Base-by-base conservation (phyloP, 2,329 filamentous ascomycete genomes). In the Taxawa tesnikishii region DNA sequence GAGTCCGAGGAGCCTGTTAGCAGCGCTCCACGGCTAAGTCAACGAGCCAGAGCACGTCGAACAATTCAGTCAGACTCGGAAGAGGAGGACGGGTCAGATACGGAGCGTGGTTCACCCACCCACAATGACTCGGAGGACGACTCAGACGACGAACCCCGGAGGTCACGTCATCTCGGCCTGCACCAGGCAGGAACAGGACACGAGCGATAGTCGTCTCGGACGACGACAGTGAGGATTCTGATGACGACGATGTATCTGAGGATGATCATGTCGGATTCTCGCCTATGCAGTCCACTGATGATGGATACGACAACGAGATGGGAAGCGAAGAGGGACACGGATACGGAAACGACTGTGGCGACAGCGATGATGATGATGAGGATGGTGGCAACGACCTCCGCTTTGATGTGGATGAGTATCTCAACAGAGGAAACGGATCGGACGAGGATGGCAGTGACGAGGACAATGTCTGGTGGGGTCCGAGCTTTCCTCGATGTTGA, bases 181-280 rank as follows among this genome's bases (percentile, higher is more conserved):
- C 32, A 3, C n/a, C 6, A 8, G 15, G 8, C 9, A 12, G 9
- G 12, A 10, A 14, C n/a, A 29, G 11, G 15, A 6, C 9, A 9
- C 12, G 15, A 17, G 9, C 9, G 13, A 16, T 14, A 6, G 5
- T 10, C 11, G 17, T 16, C 27, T 14, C n/a, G 12, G 27, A 29
- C 27, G 15, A 16, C 27, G 27, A 29, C 15, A 15, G 30, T n/a
- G 19, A 25, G 10, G 29, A 31, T 5, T 17, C 26, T 17, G 28
- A 35, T 6, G 31, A 32, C 13, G 33, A 31, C n/a, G 30, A 32
- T 18, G 34, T 28, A 17, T 28, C 26, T 21, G 24, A 28, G 11
- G 23, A 34, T 8, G 34, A 36, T 13, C 17, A 34, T 15, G 34
- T 18, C n/a, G 36, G 33, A 4, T 42, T 45, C 18, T 41, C 41